phyloP scores from a whole-genome alignment of 345 rosid species.

The thale cress (Arabidopsis thaliana) region TAIR10.1 NC_003076.8:12184001-12184500 shows the following conservation, averaged over 20 bases:
- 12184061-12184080: background rate
- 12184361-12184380: too few relatives aligned
- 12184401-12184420: background rate
- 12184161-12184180: conserved; percentile 1
- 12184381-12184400: background rate
- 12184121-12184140: background rate
- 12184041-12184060: conserved; percentile 2
- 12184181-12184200: background rate
- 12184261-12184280: background rate
- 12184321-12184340: background rate
- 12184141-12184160: background rate
- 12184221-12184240: background rate
- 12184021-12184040: background rate
- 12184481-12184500: too few relatives aligned
- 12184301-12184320: background rate
- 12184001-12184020: background rate
- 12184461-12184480: too few relatives aligned
- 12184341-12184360: too few relatives aligned
- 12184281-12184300: background rate
- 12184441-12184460: too few relatives aligned
- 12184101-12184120: too few relatives aligned
- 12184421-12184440: background rate
- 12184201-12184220: background rate
- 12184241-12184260: background rate
- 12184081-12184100: background rate